Base-by-base conservation (phyloP, 192 early-diverging fungal genomes). In the Mortierella alpina region DNA sequence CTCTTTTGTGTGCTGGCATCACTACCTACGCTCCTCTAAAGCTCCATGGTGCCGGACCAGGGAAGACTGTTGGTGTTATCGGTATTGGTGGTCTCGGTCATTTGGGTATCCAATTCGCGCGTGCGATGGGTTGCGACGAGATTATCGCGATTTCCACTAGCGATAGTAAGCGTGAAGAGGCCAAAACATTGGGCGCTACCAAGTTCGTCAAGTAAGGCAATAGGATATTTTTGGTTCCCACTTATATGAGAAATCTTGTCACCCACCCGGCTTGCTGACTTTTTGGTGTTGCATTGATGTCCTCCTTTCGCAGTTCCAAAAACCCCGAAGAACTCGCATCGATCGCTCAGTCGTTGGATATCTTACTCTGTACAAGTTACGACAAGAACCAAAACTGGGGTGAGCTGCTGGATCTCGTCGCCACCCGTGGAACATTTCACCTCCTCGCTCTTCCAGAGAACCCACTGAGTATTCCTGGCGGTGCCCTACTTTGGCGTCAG, bases 1-100 rank as follows among this genome's bases (percentile, higher is more conserved):
- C 95, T 22, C 83, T 97, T 50, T 63, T 97, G 57, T 97, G 96
- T 81, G 96, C 95, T 47, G 96, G 95, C 40, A 83, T 91, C 63
- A 95, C 96, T 12, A 91, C 92, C 40, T 94, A 82, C 63, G 31
- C 75, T n/a, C 88, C 92, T 20, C 80, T 94, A n/a, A 83, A 84
- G 56, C 81, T 82, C 10, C 58, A 83, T 31, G 69, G 87, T 4
- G 82, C 89, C 41, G 84, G 83, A 40, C 63, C 84, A 5, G 85
- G 85, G 7, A 81, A 79, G 56, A 61, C 55, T 1, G 91, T 93
- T 56, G 92, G 87, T 57, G 78, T 93, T 41, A 79, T 90, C 22
- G 92, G 92, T 39, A 86, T 93, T 46, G 92, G 92, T 11, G 92
- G 92, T 58, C 82, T 93, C 22, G 92, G 92, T 15, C 91, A 93